Base-by-base conservation (phyloP, 2,329 filamentous ascomycete genomes). In the Monilinia laxa region DNA sequence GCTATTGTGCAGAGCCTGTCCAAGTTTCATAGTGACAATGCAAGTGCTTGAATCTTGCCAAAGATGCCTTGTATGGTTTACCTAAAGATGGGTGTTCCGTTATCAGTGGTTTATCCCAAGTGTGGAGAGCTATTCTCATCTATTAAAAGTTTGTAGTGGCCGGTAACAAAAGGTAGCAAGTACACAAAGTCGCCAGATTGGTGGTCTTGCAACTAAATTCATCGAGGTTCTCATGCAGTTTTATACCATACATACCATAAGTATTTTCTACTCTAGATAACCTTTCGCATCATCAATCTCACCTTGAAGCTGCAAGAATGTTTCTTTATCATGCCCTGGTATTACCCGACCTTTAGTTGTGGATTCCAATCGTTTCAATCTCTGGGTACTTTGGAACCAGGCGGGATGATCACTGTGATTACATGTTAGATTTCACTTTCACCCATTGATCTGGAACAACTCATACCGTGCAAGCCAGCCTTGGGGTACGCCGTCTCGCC, bases 361-460 rank as follows among this genome's bases (percentile, higher is more conserved):
- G n/a, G 73, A 64, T 67, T 75, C 71, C 12, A 77, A 70, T 16
- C 75, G 71, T 67, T 75, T 75, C 58, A 76, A 65, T 54, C 72
- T 65, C 49, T 76, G 73, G 2, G 73, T 74, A 60, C 75, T 77
- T 54, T 75, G 72, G 45, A 76, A 76, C 75, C 75, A 78, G 20
- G 75, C 71, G 0, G 73, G 71, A 58, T 77, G 74, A 53, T 78
- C 75, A 62, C 76, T 71, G 9, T 23, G 45, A 3, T 20, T 54
- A 2, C 31, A 53, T 42, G 14, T 71, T 58, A 70, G 65, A 31
- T 42, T 23, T 20, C 1, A 28, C 9, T 60, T 51, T n/a, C 6
- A 14, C 35, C 38, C 18, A 25, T 16, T n/a, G 10, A 11, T 47
- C 25, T 45, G 14, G 40, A 18, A n/a, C n/a, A 38, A n/a, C n/a